Evolutionary conservation across 139 green algal species (phyloP), one percentile per base, ranked within the genome.

Genomic region (Chlorella vulgaris): DNA sequence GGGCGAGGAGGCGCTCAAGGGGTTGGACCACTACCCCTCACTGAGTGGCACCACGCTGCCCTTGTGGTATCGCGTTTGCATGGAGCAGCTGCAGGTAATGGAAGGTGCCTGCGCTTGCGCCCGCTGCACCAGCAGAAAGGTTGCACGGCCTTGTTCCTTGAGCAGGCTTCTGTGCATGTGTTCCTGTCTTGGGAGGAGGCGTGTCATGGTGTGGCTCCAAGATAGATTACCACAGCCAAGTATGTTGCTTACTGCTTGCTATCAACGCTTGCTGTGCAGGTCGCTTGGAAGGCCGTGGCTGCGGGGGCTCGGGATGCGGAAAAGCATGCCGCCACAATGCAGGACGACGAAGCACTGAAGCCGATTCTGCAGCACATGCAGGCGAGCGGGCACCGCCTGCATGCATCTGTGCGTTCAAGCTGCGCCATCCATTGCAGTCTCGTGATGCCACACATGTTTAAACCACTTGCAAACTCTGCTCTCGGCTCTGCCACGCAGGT

Each of bases 61-160:
- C 13, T 13, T 58, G 7, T 86, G 81, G 81, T 86, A 86, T 67
- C 60, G 62, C n/a, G 67, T 51, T 1, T 62, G 39, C 53, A 51
- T 53, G 3, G 81, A 86, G 67, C 47, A 63, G 73, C 70, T 86
- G 51, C 81, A 77, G 81, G 76, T 81, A 31, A 5, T n/a, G n/a
- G n/a, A n/a, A n/a, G n/a, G n/a, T n/a, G n/a, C n/a, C n/a, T n/a
- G n/a, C n/a, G n/a, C n/a, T n/a, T n/a, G n/a, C n/a, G n/a, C n/a
- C n/a, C n/a, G n/a, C n/a, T n/a, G n/a, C n/a, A n/a, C n/a, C n/a
- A n/a, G n/a, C n/a, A n/a, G n/a, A n/a, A n/a, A n/a, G n/a, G n/a
- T n/a, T n/a, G n/a, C n/a, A n/a, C n/a, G n/a, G n/a, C n/a, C n/a
- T n/a, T n/a, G n/a, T n/a, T n/a, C n/a, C n/a, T n/a, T n/a, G n/a